Percentiles rank a stretch among this genome's conserved stretches.
Evolutionary conservation across 768 basidiomycete species (phyloP).

Genomic region (Kwoniella sp.): DNA sequence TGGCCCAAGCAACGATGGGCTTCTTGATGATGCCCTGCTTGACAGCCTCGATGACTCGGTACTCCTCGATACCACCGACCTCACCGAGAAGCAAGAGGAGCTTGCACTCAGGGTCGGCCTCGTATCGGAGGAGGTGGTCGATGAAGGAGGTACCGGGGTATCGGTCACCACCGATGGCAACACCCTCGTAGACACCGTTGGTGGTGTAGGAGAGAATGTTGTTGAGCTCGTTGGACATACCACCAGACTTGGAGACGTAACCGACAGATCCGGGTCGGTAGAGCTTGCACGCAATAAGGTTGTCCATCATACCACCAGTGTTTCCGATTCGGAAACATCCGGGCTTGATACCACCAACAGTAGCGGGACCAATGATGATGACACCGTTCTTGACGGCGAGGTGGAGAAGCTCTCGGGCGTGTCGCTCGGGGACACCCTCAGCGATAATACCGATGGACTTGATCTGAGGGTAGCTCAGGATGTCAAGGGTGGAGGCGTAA

Average conservation of each 20-base stretch:
- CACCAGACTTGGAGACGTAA: conserved; percentile 98
- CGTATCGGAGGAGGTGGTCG: conserved; percentile 96
- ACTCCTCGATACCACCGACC: conserved; percentile 98
- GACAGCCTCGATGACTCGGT: conserved; percentile 97
- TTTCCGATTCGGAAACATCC: conserved; percentile 99
- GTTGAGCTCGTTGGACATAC: conserved; percentile 99
- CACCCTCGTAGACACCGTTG: conserved; percentile 99
- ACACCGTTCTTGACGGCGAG: conserved; percentile 78
- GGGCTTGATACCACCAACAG: conserved; percentile 98
- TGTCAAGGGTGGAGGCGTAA: conserved; percentile 89
- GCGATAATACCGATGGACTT: conserved; percentile 86
- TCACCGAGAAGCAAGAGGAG: conserved; percentile 98
- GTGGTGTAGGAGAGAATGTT: conserved; percentile 94
- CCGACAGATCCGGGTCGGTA: conserved; percentile 96
- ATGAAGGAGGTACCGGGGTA: conserved; percentile 99
- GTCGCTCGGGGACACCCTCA: conserved; percentile 97
- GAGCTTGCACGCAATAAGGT: conserved; percentile 96
- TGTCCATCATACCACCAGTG: conserved; percentile 99
- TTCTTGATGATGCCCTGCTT: conserved; percentile 90
- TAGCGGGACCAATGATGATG: conserved; percentile 92
- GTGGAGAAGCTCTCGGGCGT: conserved; percentile 92
- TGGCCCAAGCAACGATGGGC: conserved; percentile 99
- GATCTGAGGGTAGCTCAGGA: conserved; percentile 67
- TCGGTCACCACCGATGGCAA: conserved; percentile 98
- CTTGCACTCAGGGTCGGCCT: conserved; percentile 95